These are phyloP conservation scores for Phenoliferia sp. DNA, from an alignment of 1,284 basidiomycete species.

Conservation along the genomic window DNA sequence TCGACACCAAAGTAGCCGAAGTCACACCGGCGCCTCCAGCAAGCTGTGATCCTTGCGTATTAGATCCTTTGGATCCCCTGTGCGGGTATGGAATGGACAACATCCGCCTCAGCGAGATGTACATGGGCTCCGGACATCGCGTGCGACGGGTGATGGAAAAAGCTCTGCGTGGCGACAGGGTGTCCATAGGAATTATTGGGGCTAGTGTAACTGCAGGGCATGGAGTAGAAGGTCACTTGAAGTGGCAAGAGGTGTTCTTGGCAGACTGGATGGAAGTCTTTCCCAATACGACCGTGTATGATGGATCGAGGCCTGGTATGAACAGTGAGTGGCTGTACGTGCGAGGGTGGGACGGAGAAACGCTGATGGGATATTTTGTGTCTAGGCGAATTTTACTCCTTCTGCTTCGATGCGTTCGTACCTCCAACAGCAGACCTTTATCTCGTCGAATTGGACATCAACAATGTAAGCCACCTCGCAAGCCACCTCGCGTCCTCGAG, in stretches of 20 bases:
- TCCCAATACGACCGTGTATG: constrained; percentile 10
- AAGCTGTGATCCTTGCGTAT: too few species aligned
- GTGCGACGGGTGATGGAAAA: too few species aligned
- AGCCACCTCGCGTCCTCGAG: not conserved
- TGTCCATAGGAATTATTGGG: constrained; percentile 28
- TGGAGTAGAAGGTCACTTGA: not conserved
- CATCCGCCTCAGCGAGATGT: too few species aligned
- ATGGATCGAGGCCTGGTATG: constrained; percentile 12
- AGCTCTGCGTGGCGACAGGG: constrained; percentile 25
- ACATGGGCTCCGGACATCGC: too few species aligned
- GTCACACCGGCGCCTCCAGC: too few species aligned
- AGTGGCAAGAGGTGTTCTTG: not conserved
- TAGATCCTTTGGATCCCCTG: too few species aligned
- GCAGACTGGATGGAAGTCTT: constrained; percentile 1
- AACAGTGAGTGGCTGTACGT: not conserved
- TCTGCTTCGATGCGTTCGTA: constrained; percentile 15
- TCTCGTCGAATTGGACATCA: constrained; percentile 25
- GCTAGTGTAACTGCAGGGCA: constrained; percentile 27
- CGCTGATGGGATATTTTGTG: too few species aligned
- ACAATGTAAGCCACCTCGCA: constrained; percentile 5
- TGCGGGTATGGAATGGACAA: too few species aligned
- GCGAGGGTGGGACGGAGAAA: too few species aligned
- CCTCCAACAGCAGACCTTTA: constrained; percentile 22
- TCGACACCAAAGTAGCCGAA: too few species aligned
- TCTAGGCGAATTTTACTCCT: constrained; percentile 16